Evolutionary conservation across 768 basidiomycete species (phyloP).

Genomic region (Wakefieldia striispora): DNA sequence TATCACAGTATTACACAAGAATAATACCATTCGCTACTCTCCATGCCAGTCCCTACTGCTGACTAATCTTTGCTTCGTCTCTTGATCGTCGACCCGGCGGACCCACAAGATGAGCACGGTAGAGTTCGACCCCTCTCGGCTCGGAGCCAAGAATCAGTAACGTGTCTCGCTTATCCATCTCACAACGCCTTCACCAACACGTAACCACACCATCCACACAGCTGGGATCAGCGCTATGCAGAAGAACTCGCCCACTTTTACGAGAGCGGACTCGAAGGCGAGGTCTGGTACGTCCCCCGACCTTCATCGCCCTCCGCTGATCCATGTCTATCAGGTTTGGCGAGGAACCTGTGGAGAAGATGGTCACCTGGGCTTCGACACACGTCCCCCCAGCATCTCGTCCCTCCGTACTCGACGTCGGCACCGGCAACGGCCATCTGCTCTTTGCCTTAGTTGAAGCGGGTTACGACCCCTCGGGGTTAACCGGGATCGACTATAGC

Average conservation of each 20-base stretch:
- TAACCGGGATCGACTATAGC: slow-evolving; percentile 79
- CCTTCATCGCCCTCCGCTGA: neutral
- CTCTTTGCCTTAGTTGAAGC: slow-evolving; percentile 69
- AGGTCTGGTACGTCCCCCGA: slow-evolving; percentile 60
- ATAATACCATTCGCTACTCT: slow-evolving; percentile 16
- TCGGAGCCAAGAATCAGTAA: slow-evolving; percentile 81
- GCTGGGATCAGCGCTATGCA: slow-evolving; percentile 79
- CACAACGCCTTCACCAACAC: neutral
- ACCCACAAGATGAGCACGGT: slow-evolving; percentile 30
- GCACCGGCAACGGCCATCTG: slow-evolving; percentile 77
- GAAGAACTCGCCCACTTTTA: slow-evolving; percentile 69
- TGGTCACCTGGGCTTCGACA: slow-evolving; percentile 69
- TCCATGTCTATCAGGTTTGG: slow-evolving; percentile 65
- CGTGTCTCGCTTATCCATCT: slow-evolving; percentile 20
- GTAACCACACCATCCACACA: slow-evolving; percentile 25
- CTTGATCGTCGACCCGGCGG: neutral
- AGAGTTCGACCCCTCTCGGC: slow-evolving; percentile 65
- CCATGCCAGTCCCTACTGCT: slow-evolving; percentile 9
- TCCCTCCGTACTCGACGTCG: slow-evolving; percentile 70
- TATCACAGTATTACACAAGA: slow-evolving; percentile 19
- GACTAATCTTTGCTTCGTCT: slow-evolving; percentile 13
- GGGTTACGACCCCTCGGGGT: slow-evolving; percentile 51
- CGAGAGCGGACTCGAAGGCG: slow-evolving; percentile 81
- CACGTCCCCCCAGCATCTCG: slow-evolving; percentile 48
- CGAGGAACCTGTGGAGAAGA: slow-evolving; percentile 68